Percentiles rank a stretch among this genome's conserved stretches.
These are phyloP conservation scores for Teratosphaeria viscida DNA, from an alignment of 2,329 filamentous ascomycete species.

Conservation along the genomic window DNA sequence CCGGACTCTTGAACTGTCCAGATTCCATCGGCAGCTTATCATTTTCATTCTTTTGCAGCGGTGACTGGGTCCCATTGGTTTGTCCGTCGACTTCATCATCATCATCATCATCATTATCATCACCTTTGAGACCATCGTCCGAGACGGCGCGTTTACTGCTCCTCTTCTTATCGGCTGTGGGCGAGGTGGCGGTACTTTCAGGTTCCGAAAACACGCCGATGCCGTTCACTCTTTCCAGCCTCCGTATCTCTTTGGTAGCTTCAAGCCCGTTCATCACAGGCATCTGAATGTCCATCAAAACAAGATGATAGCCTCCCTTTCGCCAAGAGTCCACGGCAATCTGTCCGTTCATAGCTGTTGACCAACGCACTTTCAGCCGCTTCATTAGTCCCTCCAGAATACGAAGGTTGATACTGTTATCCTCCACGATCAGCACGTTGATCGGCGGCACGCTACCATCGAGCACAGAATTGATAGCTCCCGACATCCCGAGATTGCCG, in stretches of 20 bases:
- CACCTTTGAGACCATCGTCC: slow-evolving; percentile 13
- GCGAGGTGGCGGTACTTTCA: background rate
- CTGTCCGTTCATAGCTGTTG: slow-evolving; percentile 89
- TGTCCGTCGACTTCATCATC: background rate
- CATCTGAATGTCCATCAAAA: slow-evolving; percentile 78
- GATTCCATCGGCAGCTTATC: slow-evolving; percentile 58
- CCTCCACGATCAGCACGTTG: slow-evolving; percentile 94
- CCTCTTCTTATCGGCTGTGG: slow-evolving; percentile 11
- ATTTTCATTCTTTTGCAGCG: slow-evolving; percentile 42
- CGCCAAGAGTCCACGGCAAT: slow-evolving; percentile 93
- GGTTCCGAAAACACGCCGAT: slow-evolving; percentile 69
- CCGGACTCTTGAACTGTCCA: slow-evolving; percentile 77
- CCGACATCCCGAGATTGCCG: background rate
- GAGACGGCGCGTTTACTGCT: slow-evolving; percentile 23
- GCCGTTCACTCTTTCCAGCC: slow-evolving; percentile 79
- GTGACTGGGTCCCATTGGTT: slow-evolving; percentile 16
- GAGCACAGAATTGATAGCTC: slow-evolving; percentile 38
- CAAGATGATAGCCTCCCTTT: slow-evolving; percentile 82
- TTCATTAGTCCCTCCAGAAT: slow-evolving; percentile 94
- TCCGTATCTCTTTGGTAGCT: slow-evolving; percentile 85
- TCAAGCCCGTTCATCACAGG: slow-evolving; percentile 53
- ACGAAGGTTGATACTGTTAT: slow-evolving; percentile 95
- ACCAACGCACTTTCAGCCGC: slow-evolving; percentile 87
- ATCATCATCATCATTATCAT: slow-evolving; percentile 10
- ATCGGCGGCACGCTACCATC: slow-evolving; percentile 85